Conservation (phyloP, 2,329 filamentous ascomycete species). For the Pestalotiopsis fici region DNA sequence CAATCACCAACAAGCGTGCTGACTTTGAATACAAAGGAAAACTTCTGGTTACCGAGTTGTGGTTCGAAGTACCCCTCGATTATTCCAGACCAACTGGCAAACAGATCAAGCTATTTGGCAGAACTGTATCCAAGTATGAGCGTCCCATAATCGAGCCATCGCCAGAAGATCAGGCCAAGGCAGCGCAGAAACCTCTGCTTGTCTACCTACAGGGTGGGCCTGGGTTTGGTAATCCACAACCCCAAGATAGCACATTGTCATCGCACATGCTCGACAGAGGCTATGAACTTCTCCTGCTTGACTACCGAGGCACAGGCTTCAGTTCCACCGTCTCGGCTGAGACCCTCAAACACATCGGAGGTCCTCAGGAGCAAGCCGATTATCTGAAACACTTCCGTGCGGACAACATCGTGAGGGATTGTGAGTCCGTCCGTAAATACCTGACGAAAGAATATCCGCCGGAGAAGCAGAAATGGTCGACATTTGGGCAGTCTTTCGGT, state of each 20-base stretch:
- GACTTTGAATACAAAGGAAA: constrained; percentile 53
- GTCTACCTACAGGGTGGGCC: constrained; percentile 87
- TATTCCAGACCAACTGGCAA: constrained; percentile 63
- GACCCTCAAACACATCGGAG: constrained; percentile 67
- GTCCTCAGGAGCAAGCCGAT: constrained; percentile 67
- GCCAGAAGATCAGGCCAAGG: constrained; percentile 31
- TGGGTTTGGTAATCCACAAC: constrained; percentile 73
- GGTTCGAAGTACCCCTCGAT: constrained; percentile 85
- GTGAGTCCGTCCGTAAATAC: constrained; percentile 78
- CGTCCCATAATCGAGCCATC: constrained; percentile 53
- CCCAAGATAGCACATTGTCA: constrained; percentile 74
- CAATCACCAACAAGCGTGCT: neutral
- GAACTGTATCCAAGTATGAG: constrained; percentile 69
- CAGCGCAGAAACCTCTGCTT: constrained; percentile 54
- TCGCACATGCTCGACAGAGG: constrained; percentile 72
- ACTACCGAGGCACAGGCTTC: constrained; percentile 87
- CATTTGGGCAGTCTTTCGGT: constrained; percentile 90
- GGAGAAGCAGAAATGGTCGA: constrained; percentile 76
- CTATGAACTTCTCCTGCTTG: constrained; percentile 84
- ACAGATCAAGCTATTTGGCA: constrained; percentile 75
- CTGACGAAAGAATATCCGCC: constrained; percentile 70
- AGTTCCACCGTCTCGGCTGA: constrained; percentile 77
- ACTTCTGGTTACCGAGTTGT: constrained; percentile 76
- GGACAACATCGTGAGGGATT: constrained; percentile 87
- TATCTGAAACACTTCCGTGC: constrained; percentile 86